Evolutionary conservation across 116 monocot species (phyloP).

Genomic region (Posidonia oceanica): DNA sequence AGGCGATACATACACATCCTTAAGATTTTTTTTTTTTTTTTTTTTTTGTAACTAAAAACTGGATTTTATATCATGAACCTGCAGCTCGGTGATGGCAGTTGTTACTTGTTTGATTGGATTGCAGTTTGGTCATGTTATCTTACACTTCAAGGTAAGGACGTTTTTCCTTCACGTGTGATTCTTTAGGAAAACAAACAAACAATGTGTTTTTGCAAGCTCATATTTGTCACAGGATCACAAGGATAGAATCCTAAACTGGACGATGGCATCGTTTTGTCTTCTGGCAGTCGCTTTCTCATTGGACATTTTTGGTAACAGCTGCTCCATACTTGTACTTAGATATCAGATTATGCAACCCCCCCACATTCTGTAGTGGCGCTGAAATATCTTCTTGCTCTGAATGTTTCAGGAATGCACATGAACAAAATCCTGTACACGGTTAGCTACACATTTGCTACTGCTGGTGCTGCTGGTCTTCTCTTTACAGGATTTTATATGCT

Average conservation of each 20-base stretch:
- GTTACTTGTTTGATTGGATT: constrained; percentile 88
- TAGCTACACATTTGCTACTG: constrained; percentile 70
- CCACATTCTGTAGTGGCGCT: not conserved
- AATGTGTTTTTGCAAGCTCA: no score
- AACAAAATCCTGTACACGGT: constrained; percentile 77
- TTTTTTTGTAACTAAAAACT: not conserved
- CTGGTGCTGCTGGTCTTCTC: constrained; percentile 69
- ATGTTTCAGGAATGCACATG: constrained; percentile 64
- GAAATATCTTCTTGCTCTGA: not conserved
- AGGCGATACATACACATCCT: not conserved
- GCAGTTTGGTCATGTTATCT: constrained; percentile 86
- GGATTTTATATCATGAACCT: not conserved
- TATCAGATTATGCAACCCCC: not conserved
- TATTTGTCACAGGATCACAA: constrained; percentile 40
- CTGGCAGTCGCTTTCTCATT: constrained; percentile 43
- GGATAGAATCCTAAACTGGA: constrained; percentile 63
- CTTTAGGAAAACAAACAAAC: no score
- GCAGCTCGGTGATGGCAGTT: constrained; percentile 83
- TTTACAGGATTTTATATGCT: constrained; percentile 64
- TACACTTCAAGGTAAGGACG: constrained; percentile 63
- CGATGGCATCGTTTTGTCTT: constrained; percentile 55
- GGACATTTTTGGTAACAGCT: constrained; percentile 52
- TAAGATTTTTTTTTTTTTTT: not conserved
- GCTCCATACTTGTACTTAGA: no score
- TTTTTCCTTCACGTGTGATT: not conserved